Base-by-base conservation (phyloP, 2,329 filamentous ascomycete genomes). In the Beauveria bassiana region DNA sequence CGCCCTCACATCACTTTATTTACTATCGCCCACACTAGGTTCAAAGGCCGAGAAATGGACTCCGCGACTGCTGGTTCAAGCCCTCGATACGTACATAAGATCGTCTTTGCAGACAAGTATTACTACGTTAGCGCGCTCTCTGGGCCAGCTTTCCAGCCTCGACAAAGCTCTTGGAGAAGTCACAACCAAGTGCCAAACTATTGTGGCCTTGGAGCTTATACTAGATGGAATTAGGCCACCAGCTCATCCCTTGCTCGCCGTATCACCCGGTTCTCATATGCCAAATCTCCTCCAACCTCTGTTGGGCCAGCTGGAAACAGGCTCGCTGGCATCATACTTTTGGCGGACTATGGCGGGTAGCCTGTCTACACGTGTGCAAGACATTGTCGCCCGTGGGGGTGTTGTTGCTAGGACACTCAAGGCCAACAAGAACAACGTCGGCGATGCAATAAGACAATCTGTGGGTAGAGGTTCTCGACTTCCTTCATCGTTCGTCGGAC, bases 321-420 rank as follows among this genome's bases (percentile, higher is more conserved):
- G 90, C 0, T 95, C 90, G 2, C 78, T 99, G 18, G 86, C 91
- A 1, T 93, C 90, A 0, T 96, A 93, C 72, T 99, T 96, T 76
- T 99, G 95, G 92, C 84, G 95, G 59, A 90, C 89, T 9, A 83
- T 98, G 69, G 95, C 95, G 0, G 86, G 89, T 1, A 87, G 86
- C 61, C 79, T 98, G 63, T 85, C 88, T 3, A 79, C 86, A 0
- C 84, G 90, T 24, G 91, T 96, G 0, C 88, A 92, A 72, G 93
- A 98, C 66, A 90, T 98, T 50, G 74, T 96, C 62, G 86, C 83
- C 64, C 84, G 90, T 62, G 93, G 93, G 2, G 93, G 95, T 0
- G 89, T 93, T 0, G 89, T 90, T 31, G 91, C 91, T 5, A 83
- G 95, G 62, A 93, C 91, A 4, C 77, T 99, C 65, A 84, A 85